These are phyloP conservation scores for Kwoniella sp. DNA, from an alignment of 768 basidiomycete genomes.

Conservation along the genomic window DNA sequence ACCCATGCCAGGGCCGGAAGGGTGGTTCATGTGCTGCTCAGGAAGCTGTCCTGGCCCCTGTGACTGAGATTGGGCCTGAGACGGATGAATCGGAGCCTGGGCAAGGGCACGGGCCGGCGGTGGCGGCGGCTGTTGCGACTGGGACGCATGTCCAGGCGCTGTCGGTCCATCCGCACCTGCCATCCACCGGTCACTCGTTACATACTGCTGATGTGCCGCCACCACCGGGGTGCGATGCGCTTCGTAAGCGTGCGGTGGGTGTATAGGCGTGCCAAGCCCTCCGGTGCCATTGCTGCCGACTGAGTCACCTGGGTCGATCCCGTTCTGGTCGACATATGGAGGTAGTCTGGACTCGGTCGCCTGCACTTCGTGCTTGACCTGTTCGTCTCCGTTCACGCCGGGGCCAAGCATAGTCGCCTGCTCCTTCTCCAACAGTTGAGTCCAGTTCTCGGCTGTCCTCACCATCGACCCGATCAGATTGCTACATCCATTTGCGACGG, in stretches of 20 bases:
- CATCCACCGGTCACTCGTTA: constrained; percentile 41
- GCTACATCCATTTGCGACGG: constrained; percentile 33
- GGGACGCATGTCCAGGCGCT: neutral
- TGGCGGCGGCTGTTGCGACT: neutral
- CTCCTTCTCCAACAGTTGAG: constrained; percentile 15
- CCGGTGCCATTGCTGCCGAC: too few species aligned
- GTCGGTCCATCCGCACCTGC: constrained; percentile 14
- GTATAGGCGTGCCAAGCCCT: too few species aligned
- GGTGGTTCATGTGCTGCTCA: neutral
- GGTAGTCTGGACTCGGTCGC: too few species aligned
- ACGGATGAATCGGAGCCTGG: neutral
- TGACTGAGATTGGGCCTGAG: neutral
- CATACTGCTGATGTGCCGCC: constrained; percentile 26
- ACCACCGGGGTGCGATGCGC: neutral
- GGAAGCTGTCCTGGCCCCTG: neutral
- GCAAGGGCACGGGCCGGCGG: neutral
- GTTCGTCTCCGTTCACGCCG: too few species aligned
- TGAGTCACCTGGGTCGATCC: too few species aligned
- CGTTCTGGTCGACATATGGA: too few species aligned
- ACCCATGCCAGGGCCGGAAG: neutral
- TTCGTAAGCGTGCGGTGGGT: neutral
- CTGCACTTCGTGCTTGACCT: too few species aligned
- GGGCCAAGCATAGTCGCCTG: too few species aligned
- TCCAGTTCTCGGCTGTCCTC: constrained; percentile 30
- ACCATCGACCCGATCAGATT: constrained; percentile 39